phyloP scores from a whole-genome alignment of 2,329 filamentous ascomycete genomes.

The Talaromyces sp. region DNA sequence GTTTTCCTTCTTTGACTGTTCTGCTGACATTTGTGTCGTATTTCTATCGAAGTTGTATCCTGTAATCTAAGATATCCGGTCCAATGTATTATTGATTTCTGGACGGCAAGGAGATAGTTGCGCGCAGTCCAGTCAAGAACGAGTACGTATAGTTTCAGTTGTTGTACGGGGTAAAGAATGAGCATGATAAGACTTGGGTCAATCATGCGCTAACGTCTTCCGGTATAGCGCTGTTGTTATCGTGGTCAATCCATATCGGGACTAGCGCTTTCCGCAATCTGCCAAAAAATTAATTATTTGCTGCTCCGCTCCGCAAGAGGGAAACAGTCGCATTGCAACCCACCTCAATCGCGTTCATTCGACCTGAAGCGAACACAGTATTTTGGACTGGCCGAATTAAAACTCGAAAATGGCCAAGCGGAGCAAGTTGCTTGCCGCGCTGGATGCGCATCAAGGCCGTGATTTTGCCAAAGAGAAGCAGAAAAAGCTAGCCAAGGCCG shows the following conservation, averaged over 20 bases:
- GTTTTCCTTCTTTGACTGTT: conserved; percentile 2
- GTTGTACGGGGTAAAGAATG: neutral
- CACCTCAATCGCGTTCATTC: neutral
- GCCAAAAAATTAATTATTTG: conserved; percentile 8
- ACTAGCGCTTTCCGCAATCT: conserved; percentile 3
- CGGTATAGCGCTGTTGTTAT: neutral
- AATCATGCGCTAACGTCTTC: neutral
- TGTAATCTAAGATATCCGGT: neutral
- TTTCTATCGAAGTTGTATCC: neutral
- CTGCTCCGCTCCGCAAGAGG: neutral
- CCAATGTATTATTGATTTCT: neutral
- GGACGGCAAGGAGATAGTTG: neutral
- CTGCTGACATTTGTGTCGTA: conserved; percentile 4
- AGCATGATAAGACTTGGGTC: neutral
- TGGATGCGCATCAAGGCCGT: conserved; percentile 54
- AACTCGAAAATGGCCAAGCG: conserved; percentile 43
- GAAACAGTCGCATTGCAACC: neutral
- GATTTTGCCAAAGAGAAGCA: conserved; percentile 76
- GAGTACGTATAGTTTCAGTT: neutral
- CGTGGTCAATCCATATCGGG: conserved; percentile 9
- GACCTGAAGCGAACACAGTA: neutral
- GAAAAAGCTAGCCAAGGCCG: conserved; percentile 55
- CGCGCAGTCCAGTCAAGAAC: neutral
- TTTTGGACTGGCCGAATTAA: neutral
- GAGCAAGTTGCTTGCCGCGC: conserved; percentile 54